A percentile compares a stretch with the other conserved stretches of the same genome.
These are phyloP conservation scores for Ceratocystis smalleyi DNA, from an alignment of 2,329 filamentous ascomycete species.

Conservation along the genomic window DNA sequence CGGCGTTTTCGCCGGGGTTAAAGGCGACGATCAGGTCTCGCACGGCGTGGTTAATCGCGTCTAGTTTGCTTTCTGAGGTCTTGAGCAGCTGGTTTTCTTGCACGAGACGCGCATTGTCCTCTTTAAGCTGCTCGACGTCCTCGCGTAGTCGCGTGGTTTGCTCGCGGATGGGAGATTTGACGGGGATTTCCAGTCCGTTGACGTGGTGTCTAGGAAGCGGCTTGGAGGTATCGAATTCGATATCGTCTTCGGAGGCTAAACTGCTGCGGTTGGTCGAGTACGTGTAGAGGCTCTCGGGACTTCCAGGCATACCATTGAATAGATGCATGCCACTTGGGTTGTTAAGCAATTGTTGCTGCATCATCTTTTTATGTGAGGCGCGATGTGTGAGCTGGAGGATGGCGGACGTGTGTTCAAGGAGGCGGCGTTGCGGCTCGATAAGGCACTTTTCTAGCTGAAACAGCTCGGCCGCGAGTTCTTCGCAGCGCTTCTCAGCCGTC, in stretches of 20 bases:
- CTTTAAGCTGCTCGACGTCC: conserved; percentile 32
- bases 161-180: conserved; percentile 41
- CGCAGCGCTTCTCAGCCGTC: conserved; percentile 63
- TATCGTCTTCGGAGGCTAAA: conserved; percentile 41
- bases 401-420: conserved; percentile 82
- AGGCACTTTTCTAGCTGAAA: conserved; percentile 63
- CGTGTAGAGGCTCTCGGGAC: conserved; percentile 61
- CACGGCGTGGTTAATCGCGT: conserved; percentile 50
- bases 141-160: conserved; percentile 36
- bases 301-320: conserved; percentile 50
- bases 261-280: conserved; percentile 48
- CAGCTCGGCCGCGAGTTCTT: conserved; percentile 67
- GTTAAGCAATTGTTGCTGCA: conserved; percentile 22
- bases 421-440: conserved; percentile 55
- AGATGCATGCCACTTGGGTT: conserved; percentile 24
- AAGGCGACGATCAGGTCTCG: conserved; percentile 50
- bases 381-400: conserved; percentile 84
- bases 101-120: conserved; percentile 30
- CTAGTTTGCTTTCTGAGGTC: conserved; percentile 49
- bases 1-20: conserved; percentile 39
- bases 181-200: conserved; percentile 40
- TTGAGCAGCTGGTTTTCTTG: conserved; percentile 37
- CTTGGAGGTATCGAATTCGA: conserved; percentile 52
- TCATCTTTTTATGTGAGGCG: conserved; percentile 41
- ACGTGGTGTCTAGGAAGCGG: conserved; percentile 32